Conservation (phyloP, 257 asterid species). For the Asclepias syriaca region DNA sequence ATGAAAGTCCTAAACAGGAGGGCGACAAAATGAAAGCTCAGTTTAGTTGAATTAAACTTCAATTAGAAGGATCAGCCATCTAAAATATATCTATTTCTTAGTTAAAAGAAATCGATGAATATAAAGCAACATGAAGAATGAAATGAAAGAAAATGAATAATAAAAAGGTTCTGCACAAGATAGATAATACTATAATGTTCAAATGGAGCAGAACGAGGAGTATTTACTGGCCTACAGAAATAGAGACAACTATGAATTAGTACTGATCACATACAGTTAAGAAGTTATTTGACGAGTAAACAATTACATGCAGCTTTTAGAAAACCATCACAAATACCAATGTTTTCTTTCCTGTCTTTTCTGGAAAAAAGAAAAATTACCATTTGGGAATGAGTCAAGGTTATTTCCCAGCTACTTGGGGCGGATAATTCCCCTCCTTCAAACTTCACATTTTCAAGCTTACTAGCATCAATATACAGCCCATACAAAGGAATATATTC, state of each 20-base stretch:
- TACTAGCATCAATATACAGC: constrained; percentile 57
- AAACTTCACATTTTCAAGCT: constrained; percentile 44
- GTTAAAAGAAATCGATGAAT: neutral
- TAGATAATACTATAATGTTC: neutral
- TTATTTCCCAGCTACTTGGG: constrained; percentile 50
- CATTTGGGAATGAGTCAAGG: constrained; percentile 83
- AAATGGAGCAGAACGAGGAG: neutral
- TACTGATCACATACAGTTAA: neutral
- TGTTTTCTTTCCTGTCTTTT: neutral
- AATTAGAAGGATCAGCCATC: neutral
- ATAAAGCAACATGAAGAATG: neutral
- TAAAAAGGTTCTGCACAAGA: constrained; percentile 1
- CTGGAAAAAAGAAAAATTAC: constrained; percentile 30
- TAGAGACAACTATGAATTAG: neutral
- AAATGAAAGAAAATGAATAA: neutral
- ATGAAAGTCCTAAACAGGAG: neutral
- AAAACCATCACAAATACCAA: neutral
- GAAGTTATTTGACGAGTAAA: neutral
- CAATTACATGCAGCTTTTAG: neutral
- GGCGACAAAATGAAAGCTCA: neutral
- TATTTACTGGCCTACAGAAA: neutral
- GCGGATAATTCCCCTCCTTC: constrained; percentile 59
- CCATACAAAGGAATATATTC: constrained; percentile 62
- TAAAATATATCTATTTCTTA: neutral
- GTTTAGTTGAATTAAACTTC: neutral